A percentile compares a stretch with the other conserved stretches of the same genome.
Conservation (phyloP, 805 yeast species). For the Saturnispora diversa region DNA sequence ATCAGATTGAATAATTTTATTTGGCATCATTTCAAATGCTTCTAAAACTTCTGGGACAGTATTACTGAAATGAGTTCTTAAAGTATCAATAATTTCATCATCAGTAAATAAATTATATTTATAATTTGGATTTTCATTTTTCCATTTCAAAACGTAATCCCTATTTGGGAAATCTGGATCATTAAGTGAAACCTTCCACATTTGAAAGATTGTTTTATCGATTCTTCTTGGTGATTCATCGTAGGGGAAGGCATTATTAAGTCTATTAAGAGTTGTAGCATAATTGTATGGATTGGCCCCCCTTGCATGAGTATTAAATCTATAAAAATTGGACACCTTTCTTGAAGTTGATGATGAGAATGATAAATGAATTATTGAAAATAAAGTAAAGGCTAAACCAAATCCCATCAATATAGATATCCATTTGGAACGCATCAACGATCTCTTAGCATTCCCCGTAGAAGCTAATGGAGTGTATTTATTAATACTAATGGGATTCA, state of each 20-base stretch:
- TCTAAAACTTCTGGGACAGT: slow-evolving; percentile 46
- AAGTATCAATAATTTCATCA: slow-evolving; percentile 26
- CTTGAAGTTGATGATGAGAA: slow-evolving; percentile 21
- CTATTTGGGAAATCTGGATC: slow-evolving; percentile 31
- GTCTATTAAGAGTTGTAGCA: slow-evolving; percentile 26
- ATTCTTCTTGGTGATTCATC: slow-evolving; percentile 29
- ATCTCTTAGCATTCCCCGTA: background rate
- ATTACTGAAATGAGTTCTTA: slow-evolving; percentile 25
- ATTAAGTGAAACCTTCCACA: slow-evolving; percentile 30
- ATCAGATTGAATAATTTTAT: slow-evolving; percentile 44
- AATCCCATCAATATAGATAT: slow-evolving; percentile 24
- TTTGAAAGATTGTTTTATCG: slow-evolving; percentile 29
- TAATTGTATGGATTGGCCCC: slow-evolving; percentile 31
- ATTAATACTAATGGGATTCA: slow-evolving; percentile 4
- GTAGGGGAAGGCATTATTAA: slow-evolving; percentile 27
- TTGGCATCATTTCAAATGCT: slow-evolving; percentile 47
- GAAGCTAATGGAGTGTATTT: slow-evolving; percentile 8
- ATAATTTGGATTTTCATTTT: slow-evolving; percentile 29
- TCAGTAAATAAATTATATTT: slow-evolving; percentile 28
- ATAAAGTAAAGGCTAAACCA: slow-evolving; percentile 23
- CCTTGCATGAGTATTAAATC: slow-evolving; percentile 27
- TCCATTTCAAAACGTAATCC: slow-evolving; percentile 28
- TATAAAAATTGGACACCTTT: slow-evolving; percentile 27
- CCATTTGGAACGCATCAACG: slow-evolving; percentile 18
- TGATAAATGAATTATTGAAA: slow-evolving; percentile 19